phyloP scores from a whole-genome alignment of 768 basidiomycete genomes.

The Amanita phalloides region DNA sequence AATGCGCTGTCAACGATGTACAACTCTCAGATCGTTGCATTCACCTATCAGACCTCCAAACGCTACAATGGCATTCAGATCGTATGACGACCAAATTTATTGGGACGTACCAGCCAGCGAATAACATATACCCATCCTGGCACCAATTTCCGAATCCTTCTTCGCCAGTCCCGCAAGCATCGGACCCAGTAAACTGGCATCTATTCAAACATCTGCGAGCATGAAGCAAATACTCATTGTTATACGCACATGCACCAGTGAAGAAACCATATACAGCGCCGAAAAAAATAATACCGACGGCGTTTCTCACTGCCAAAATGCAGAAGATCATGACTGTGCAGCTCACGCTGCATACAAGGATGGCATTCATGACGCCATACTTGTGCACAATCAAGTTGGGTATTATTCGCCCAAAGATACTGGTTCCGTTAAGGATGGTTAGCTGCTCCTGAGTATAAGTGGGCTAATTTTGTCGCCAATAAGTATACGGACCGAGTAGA shows the following conservation, averaged over 20 bases:
- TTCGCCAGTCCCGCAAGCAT: constrained; percentile 31
- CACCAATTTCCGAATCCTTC: constrained; percentile 42
- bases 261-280: constrained; percentile 37
- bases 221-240: neutral
- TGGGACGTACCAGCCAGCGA: constrained; percentile 29
- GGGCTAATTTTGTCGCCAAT: neutral
- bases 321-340: constrained; percentile 30
- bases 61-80: constrained; percentile 15
- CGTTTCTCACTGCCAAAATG: constrained; percentile 26
- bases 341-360: constrained; percentile 20
- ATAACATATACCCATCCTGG: constrained; percentile 40
- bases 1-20: neutral
- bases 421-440: constrained; percentile 40
- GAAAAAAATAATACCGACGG: constrained; percentile 25
- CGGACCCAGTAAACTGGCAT: constrained; percentile 31
- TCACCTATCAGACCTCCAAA: constrained; percentile 30
- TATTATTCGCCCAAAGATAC: constrained; percentile 34
- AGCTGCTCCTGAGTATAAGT: constrained; percentile 20
- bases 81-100: neutral
- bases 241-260: constrained; percentile 30
- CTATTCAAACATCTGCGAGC: constrained; percentile 14
- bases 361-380: constrained; percentile 30
- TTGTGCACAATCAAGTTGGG: constrained; percentile 29
- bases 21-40: neutral
- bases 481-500: constrained; percentile 34